A percentile compares a stretch with the other conserved stretches of the same genome.
These are phyloP conservation scores for Stenocarpella maydis DNA, from an alignment of 2,329 filamentous ascomycete species.

Conservation along the genomic window DNA sequence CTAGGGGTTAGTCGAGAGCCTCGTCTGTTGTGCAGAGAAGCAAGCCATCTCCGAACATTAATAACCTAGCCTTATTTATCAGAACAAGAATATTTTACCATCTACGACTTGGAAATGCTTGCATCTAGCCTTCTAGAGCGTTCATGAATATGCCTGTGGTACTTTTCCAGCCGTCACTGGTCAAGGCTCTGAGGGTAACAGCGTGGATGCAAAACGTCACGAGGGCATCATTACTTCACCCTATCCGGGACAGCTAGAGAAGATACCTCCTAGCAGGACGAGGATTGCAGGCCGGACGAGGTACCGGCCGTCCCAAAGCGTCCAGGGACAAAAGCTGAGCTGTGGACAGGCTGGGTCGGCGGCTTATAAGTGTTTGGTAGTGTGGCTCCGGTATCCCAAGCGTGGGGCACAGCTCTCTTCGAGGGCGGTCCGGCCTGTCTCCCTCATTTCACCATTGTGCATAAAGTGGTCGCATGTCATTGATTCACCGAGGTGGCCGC, in stretches of 20 bases:
- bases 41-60: no score
- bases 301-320: slow-evolving; percentile 6
- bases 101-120: no score
- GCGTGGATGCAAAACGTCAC: neutral
- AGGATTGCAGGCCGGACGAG: neutral
- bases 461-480: slow-evolving; percentile 22
- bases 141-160: no score
- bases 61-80: neutral
- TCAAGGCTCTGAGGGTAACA: no score
- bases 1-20: neutral
- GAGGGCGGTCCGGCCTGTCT: neutral
- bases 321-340: neutral
- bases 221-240: neutral
- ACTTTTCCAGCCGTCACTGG: neutral
- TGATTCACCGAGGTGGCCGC: slow-evolving; percentile 19
- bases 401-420: neutral
- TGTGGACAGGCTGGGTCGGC: slow-evolving; percentile 7
- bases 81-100: neutral
- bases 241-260: neutral
- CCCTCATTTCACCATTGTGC: neutral
- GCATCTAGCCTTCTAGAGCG: neutral
- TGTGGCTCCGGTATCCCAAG: slow-evolving; percentile 9
- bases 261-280: neutral
- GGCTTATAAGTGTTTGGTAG: slow-evolving; percentile 1
- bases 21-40: no score